A percentile compares a stretch with the other conserved stretches of the same genome.
Conservation (phyloP, 768 basidiomycete species). For the Dentipellis sp. region DNA sequence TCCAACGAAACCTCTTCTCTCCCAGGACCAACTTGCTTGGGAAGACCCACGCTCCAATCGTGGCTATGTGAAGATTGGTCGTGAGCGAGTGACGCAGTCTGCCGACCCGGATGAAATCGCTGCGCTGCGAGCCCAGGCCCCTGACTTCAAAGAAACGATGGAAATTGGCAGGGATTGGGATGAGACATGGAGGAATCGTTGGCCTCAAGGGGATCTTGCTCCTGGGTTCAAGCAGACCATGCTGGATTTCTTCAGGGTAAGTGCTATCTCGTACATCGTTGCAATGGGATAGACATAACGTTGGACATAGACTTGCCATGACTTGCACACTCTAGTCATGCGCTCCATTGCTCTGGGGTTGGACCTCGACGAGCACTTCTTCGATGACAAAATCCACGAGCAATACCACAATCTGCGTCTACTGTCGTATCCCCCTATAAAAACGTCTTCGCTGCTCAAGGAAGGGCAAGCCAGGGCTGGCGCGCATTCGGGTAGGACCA, state of each 20-base stretch:
- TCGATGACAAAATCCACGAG: slow-evolving; percentile 65
- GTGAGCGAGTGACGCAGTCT: slow-evolving; percentile 76
- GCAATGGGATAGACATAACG: not conserved
- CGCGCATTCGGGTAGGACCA: slow-evolving; percentile 56
- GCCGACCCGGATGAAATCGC: slow-evolving; percentile 66
- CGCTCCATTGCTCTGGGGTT: slow-evolving; percentile 79
- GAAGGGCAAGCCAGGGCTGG: slow-evolving; percentile 76
- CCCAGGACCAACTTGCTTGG: slow-evolving; percentile 61
- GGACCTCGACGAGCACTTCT: slow-evolving; percentile 62
- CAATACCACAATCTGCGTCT: slow-evolving; percentile 78
- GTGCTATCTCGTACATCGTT: slow-evolving; percentile 2
- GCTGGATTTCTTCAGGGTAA: slow-evolving; percentile 65
- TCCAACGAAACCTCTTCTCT: not conserved
- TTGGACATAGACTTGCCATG: slow-evolving; percentile 51
- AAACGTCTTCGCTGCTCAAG: slow-evolving; percentile 40
- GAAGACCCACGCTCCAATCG: slow-evolving; percentile 80
- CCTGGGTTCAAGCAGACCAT: slow-evolving; percentile 66
- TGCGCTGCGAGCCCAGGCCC: slow-evolving; percentile 59
- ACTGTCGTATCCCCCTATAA: slow-evolving; percentile 74
- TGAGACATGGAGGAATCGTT: slow-evolving; percentile 65
- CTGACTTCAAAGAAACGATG: slow-evolving; percentile 80
- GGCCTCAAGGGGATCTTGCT: slow-evolving; percentile 57
- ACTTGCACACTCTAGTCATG: slow-evolving; percentile 71
- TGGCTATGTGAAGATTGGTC: slow-evolving; percentile 73
- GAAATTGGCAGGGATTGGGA: slow-evolving; percentile 88